Conservation (phyloP, 768 basidiomycete genomes). For the Plicaturopsis crispa region DNA sequence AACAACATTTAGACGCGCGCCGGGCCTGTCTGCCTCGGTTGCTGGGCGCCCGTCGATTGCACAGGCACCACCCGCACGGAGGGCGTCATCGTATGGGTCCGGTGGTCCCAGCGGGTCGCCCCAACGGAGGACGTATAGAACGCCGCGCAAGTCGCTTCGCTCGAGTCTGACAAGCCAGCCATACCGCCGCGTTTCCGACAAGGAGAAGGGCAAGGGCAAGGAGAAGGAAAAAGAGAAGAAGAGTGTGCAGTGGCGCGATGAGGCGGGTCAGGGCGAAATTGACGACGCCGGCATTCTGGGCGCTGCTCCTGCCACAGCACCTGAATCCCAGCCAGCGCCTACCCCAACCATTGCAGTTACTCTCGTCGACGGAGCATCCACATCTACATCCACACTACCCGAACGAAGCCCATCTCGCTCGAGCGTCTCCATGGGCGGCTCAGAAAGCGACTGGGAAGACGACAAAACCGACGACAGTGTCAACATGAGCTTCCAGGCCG, state of each 20-base stretch:
- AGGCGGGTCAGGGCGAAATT: constrained; percentile 36
- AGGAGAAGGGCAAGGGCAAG: constrained; percentile 45
- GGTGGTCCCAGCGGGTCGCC: too few relatives aligned
- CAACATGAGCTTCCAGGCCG: constrained; percentile 35
- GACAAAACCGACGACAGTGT: constrained; percentile 79
- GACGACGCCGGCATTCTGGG: constrained; percentile 6
- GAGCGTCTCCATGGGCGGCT: constrained; percentile 56
- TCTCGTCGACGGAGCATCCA: constrained; percentile 14
- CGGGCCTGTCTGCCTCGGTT: constrained; percentile 33
- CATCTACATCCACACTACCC: constrained; percentile 7
- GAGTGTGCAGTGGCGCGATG: constrained; percentile 82
- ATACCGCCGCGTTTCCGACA: constrained; percentile 58
- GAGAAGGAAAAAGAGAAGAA: constrained; percentile 63
- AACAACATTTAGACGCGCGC: constrained; percentile 42
- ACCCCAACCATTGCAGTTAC: constrained; percentile 24
- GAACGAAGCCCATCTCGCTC: too few relatives aligned
- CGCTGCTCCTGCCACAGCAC: too few relatives aligned
- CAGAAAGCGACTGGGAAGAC: constrained; percentile 88
- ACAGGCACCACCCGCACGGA: constrained; percentile 12
- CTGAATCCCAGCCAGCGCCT: constrained; percentile 8
- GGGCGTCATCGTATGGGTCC: constrained; percentile 14
- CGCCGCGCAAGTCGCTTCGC: constrained; percentile 71
- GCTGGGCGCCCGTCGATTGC: background rate
- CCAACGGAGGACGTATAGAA: constrained; percentile 38
- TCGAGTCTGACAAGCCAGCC: constrained; percentile 52